These are phyloP conservation scores for Penicillium sp. DNA, from an alignment of 2,329 filamentous ascomycete genomes.

Conservation along the genomic window DNA sequence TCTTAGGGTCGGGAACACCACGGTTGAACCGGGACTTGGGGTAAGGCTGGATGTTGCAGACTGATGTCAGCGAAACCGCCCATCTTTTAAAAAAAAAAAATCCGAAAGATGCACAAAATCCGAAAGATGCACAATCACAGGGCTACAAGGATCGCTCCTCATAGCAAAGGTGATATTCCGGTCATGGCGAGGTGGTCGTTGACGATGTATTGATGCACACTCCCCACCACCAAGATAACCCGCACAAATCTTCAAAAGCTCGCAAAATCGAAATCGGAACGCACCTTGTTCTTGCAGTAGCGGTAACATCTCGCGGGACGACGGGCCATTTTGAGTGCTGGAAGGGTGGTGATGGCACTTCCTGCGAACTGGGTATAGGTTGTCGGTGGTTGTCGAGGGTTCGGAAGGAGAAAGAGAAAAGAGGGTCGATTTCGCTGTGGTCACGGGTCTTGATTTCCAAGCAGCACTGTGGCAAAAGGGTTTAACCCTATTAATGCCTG, in stretches of 20 bases:
- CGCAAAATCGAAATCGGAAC: conserved; percentile 40
- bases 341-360: conserved; percentile 50
- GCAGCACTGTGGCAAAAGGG: conserved; percentile 43
- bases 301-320: conserved; percentile 99
- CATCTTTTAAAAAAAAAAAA: conserved; percentile 11
- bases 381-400: conserved; percentile 39
- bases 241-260: conserved; percentile 27
- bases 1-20: conserved; percentile 81
- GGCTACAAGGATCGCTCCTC: background rate
- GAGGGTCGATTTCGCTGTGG: conserved; percentile 15
- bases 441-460: conserved; percentile 46
- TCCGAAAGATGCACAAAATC: conserved; percentile 2
- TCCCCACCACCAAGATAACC: conserved; percentile 35
- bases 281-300: conserved; percentile 99
- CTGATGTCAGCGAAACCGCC: conserved; percentile 22
- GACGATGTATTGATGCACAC: conserved; percentile 7
- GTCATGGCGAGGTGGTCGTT: conserved; percentile 6
- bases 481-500: conserved; percentile 36
- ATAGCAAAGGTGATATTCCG: background rate
- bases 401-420: conserved; percentile 33
- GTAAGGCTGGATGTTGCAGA: conserved; percentile 66
- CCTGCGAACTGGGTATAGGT: conserved; percentile 48
- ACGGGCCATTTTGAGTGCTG: conserved; percentile 89
- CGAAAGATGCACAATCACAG: background rate
- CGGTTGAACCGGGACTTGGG: conserved; percentile 99